Conservation (phyloP, 257 asterid genomes). For the Fraxinus quadrangulata region DNA sequence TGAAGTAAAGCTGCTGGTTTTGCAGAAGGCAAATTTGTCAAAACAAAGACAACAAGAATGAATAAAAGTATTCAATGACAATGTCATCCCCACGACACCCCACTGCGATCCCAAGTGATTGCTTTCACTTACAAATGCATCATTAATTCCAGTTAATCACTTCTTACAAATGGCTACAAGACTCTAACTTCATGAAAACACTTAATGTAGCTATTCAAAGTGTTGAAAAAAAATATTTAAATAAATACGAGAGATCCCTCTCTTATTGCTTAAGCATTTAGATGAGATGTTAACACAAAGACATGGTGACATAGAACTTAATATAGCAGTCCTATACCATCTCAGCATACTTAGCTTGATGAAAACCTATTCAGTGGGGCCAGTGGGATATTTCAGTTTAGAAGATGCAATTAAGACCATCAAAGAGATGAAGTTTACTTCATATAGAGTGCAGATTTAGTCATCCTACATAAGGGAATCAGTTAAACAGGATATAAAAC, state of each 20-base stretch:
- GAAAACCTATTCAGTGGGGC: not conserved
- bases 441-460: slow-evolving; percentile 12
- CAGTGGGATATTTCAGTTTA: not conserved
- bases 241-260: not conserved
- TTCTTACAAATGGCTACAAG: not conserved
- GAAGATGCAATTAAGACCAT: slow-evolving; percentile 4
- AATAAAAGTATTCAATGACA: slow-evolving; percentile 2
- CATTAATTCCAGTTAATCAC: not conserved
- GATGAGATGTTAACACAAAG: not conserved
- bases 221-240: not conserved
- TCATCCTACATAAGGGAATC: slow-evolving; percentile 15
- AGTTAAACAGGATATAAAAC: not conserved
- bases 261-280: not conserved
- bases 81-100: not conserved
- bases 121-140: slow-evolving; percentile 15
- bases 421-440: slow-evolving; percentile 3
- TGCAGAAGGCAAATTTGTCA: slow-evolving; percentile 14
- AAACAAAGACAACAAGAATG: not conserved
- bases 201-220: not conserved
- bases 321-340: not conserved
- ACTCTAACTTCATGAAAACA: not conserved
- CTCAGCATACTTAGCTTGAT: slow-evolving; percentile 8
- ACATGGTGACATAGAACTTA: slow-evolving; percentile 4
- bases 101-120: not conserved
- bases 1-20: not conserved